Conservation (phyloP, 2,329 filamentous ascomycete genomes). For the Ophidiomyces ophidiicola region DNA sequence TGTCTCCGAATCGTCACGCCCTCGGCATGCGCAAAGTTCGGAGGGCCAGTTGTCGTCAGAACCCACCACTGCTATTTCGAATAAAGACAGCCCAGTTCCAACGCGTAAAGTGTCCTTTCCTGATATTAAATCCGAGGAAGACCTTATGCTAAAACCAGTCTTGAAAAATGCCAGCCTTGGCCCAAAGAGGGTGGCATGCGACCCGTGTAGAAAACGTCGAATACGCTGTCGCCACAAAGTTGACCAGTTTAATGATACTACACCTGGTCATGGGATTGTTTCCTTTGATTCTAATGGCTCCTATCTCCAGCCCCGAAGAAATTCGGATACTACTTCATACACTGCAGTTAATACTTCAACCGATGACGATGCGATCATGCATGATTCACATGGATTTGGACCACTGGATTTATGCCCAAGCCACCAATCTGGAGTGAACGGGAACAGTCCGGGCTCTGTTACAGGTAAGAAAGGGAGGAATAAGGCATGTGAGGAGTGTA, state of each 20-base stretch:
- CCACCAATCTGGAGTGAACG: background rate
- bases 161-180: slow-evolving; percentile 41
- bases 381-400: background rate
- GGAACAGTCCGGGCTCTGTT: slow-evolving; percentile 23
- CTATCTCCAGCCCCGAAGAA: slow-evolving; percentile 1
- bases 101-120: slow-evolving; percentile 15
- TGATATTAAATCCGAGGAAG: slow-evolving; percentile 21
- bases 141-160: slow-evolving; percentile 4
- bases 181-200: slow-evolving; percentile 49
- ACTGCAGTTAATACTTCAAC: background rate
- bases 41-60: slow-evolving; percentile 6
- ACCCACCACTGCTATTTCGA: slow-evolving; percentile 18
- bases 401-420: no score
- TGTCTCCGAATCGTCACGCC: slow-evolving; percentile 20
- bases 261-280: background rate
- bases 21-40: slow-evolving; percentile 1
- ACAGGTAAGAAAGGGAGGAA: slow-evolving; percentile 46
- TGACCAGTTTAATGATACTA: slow-evolving; percentile 27
- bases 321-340: background rate
- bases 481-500: slow-evolving; percentile 54
- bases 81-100: slow-evolving; percentile 19
- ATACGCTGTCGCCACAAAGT: slow-evolving; percentile 55
- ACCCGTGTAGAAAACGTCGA: slow-evolving; percentile 49
- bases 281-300: background rate
- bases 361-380: background rate